A percentile compares a stretch with the other conserved stretches of the same genome.
Evolutionary conservation across 2,329 filamentous ascomycete species (phyloP).

Genomic region (Bipolaris sorokiniana): DNA sequence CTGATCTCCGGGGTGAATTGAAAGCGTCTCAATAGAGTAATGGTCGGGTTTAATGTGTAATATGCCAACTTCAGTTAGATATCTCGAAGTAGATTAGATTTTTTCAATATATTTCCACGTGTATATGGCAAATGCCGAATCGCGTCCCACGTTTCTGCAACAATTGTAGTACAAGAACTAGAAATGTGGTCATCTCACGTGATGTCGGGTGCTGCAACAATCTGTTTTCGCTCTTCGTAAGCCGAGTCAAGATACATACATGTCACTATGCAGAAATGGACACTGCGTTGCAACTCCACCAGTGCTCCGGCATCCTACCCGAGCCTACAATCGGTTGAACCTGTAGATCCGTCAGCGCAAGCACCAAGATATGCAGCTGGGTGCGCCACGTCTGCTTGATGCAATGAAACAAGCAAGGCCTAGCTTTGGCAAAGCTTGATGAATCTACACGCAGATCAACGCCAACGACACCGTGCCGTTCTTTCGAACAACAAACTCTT

Average conservation of each 20-base stretch:
- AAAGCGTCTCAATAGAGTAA: slow-evolving; percentile 1
- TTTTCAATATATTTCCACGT: background rate
- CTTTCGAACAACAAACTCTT: background rate
- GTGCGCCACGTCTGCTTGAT: background rate
- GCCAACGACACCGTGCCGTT: background rate
- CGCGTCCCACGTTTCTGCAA: background rate
- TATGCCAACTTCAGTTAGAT: background rate
- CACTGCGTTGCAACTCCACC: background rate
- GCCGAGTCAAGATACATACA: background rate
- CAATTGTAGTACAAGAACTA: background rate
- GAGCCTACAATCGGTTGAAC: background rate
- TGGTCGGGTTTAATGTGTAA: slow-evolving; percentile 1
- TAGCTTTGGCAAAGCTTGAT: slow-evolving; percentile 6
- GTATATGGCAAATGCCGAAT: no score
- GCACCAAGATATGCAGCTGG: background rate
- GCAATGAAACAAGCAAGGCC: slow-evolving; percentile 5
- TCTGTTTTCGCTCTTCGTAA: background rate
- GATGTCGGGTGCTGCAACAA: background rate
- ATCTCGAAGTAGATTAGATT: background rate
- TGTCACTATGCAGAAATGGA: background rate
- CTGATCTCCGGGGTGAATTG: slow-evolving; percentile 30
- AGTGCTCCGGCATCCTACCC: background rate
- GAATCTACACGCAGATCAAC: background rate
- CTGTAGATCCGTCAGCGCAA: background rate
- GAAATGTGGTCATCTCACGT: background rate